phyloP scores from a whole-genome alignment of 306 rosid genomes.

The Cicer yamashitae region DNA sequence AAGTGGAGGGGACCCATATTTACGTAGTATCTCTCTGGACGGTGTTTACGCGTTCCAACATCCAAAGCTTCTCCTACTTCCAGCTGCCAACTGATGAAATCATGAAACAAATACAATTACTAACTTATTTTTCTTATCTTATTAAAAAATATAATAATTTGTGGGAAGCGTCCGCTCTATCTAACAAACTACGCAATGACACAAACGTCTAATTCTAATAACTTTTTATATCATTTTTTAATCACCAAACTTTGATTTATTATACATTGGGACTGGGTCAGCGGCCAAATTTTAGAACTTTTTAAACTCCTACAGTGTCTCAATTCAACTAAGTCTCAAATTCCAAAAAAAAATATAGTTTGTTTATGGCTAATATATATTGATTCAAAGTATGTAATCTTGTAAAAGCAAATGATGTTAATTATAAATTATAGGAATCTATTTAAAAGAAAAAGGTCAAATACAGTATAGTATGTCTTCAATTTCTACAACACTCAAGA shows the following conservation, averaged over 20 bases:
- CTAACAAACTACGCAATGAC: neutral
- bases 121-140: neutral
- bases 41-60: slow-evolving; percentile 67
- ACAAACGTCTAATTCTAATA: slow-evolving; percentile 9
- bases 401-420: too few species aligned
- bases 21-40: slow-evolving; percentile 29
- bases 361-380: too few species aligned
- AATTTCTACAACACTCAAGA: too few species aligned
- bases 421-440: too few species aligned
- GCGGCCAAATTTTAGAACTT: neutral
- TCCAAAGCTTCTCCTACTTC: slow-evolving; percentile 44
- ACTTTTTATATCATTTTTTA: neutral
- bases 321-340: too few species aligned
- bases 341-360: too few species aligned
- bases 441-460: too few species aligned
- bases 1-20: slow-evolving; percentile 42
- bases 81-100: slow-evolving; percentile 44
- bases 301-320: too few species aligned
- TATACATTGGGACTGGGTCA: slow-evolving; percentile 12
- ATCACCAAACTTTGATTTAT: slow-evolving; percentile 19
- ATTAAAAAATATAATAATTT: neutral
- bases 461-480: too few species aligned
- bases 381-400: too few species aligned
- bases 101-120: neutral
- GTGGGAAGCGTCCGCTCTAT: slow-evolving; percentile 11